phyloP scores from a whole-genome alignment of 2,329 filamentous ascomycete genomes.

The Ambrosiella beaveri region DNA sequence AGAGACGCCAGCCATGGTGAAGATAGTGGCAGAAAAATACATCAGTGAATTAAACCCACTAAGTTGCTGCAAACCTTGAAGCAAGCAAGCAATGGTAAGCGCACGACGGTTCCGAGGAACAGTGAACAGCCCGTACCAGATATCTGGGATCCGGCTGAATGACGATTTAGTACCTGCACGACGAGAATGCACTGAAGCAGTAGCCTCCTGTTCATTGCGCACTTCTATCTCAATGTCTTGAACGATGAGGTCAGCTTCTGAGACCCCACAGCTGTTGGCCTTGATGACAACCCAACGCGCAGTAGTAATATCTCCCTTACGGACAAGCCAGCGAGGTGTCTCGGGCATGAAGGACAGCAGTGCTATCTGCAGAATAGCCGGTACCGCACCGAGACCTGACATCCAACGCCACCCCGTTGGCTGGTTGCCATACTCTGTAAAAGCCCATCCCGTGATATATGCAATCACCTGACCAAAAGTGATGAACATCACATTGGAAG shows the following conservation, averaged over 20 bases:
- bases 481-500: slow-evolving; percentile 65
- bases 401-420: slow-evolving; percentile 71
- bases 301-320: slow-evolving; percentile 40
- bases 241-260: slow-evolving; percentile 42
- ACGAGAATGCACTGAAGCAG: slow-evolving; percentile 21
- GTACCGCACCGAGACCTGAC: slow-evolving; percentile 68
- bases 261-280: slow-evolving; percentile 24
- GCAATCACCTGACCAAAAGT: slow-evolving; percentile 80
- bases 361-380: slow-evolving; percentile 52
- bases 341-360: slow-evolving; percentile 65
- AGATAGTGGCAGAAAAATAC: slow-evolving; percentile 80
- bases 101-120: slow-evolving; percentile 54
- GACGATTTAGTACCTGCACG: slow-evolving; percentile 23
- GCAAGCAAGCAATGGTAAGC: slow-evolving; percentile 64
- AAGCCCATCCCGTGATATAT: slow-evolving; percentile 66
- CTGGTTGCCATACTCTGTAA: slow-evolving; percentile 36
- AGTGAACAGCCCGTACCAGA: slow-evolving; percentile 35
- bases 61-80: slow-evolving; percentile 77
- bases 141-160: slow-evolving; percentile 3
- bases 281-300: slow-evolving; percentile 53
- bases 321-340: slow-evolving; percentile 74
- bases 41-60: slow-evolving; percentile 85
- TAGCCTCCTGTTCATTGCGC: slow-evolving; percentile 42
- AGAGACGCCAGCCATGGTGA: slow-evolving; percentile 57
- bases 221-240: slow-evolving; percentile 58